Evolutionary conservation across 768 basidiomycete species (phyloP).

Genomic region (Dioszegia hungarica): DNA sequence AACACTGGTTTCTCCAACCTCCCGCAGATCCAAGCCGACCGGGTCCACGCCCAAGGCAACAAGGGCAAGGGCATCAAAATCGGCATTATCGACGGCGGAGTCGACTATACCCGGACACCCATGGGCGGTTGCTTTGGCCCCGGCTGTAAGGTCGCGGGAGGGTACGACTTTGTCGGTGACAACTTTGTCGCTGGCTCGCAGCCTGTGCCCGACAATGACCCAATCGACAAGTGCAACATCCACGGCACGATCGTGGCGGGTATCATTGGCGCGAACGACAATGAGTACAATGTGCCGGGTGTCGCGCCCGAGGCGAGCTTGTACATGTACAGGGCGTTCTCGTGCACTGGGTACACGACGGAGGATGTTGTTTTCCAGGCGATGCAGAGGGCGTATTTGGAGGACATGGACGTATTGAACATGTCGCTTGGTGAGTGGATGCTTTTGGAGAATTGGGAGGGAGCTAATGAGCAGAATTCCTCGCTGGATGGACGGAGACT

Average conservation of each 20-base stretch:
- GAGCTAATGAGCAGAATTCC: constrained; percentile 33
- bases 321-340: constrained; percentile 56
- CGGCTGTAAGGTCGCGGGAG: constrained; percentile 48
- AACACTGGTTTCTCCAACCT: constrained; percentile 35
- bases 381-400: constrained; percentile 52
- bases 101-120: constrained; percentile 45
- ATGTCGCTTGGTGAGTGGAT: constrained; percentile 58
- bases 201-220: constrained; percentile 42
- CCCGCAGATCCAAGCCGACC: constrained; percentile 56
- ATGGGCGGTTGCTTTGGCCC: constrained; percentile 49
- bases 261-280: constrained; percentile 51
- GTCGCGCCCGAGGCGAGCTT: constrained; percentile 63
- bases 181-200: constrained; percentile 34
- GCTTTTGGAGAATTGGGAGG: not conserved
- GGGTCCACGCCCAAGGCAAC: constrained; percentile 61
- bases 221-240: constrained; percentile 43
- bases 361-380: constrained; percentile 53
- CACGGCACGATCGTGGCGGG: constrained; percentile 51
- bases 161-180: constrained; percentile 48
- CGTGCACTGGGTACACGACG: constrained; percentile 55
- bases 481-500: constrained; percentile 63
- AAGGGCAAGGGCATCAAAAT: constrained; percentile 64
- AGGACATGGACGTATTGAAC: constrained; percentile 62
- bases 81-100: constrained; percentile 55
- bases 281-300: constrained; percentile 64